Evolutionary conservation across 371 early-diverging fungal species (phyloP).

Genomic region (Actinomortierella ambigua): DNA sequence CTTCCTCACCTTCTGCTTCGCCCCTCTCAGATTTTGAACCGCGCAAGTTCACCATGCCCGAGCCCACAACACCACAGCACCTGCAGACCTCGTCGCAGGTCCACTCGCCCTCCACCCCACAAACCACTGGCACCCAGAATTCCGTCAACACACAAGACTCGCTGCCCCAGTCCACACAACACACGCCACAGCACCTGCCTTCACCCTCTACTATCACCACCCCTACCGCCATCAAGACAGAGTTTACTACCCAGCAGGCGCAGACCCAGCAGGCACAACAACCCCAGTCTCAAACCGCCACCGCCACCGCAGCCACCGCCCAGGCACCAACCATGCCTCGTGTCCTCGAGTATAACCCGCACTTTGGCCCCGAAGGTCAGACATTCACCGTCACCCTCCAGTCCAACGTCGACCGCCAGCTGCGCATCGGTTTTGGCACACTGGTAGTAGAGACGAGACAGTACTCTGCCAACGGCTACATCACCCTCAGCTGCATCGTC

Average conservation of each 20-base stretch:
- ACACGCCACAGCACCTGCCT: too few relatives aligned
- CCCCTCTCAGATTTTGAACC: conserved; percentile 34
- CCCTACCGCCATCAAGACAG: too few relatives aligned
- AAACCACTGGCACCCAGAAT: too few relatives aligned
- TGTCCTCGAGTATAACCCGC: conserved; percentile 38
- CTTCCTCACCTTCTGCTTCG: conserved; percentile 5
- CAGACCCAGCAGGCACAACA: neutral
- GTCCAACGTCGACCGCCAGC: conserved; percentile 25
- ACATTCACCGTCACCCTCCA: conserved; percentile 18
- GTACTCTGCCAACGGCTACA: conserved; percentile 41
- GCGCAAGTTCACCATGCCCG: conserved; percentile 37
- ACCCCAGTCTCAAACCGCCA: conserved; percentile 15
- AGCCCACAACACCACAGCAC: conserved; percentile 3
- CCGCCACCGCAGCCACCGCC: too few relatives aligned
- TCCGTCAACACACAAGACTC: too few relatives aligned
- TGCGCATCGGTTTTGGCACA: conserved; percentile 43
- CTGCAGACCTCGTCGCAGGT: neutral
- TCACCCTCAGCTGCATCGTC: conserved; percentile 40
- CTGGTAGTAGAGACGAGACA: conserved; percentile 43
- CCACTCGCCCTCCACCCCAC: too few relatives aligned
- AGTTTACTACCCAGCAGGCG: too few relatives aligned
- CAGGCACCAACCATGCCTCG: conserved; percentile 17
- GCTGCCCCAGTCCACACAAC: too few relatives aligned
- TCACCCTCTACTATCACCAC: too few relatives aligned
- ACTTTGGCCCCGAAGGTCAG: conserved; percentile 46